phyloP scores from a whole-genome alignment of 352 stramenopile species.

The Globisporangium irregulare region DNA sequence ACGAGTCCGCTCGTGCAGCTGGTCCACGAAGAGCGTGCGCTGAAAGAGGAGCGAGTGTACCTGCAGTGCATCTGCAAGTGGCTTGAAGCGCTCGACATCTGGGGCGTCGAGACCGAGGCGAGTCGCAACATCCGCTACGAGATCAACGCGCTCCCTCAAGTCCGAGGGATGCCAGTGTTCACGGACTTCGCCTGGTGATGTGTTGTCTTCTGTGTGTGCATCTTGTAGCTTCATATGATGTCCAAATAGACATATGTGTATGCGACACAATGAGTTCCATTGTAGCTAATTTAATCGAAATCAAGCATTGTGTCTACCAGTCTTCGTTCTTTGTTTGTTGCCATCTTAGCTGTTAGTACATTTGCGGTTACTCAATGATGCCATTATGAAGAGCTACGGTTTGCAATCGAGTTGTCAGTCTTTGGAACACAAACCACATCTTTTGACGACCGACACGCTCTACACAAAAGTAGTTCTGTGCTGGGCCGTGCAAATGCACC shows the following conservation, averaged over 20 bases:
- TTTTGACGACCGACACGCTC: neutral
- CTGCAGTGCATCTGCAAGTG: slow-evolving; percentile 8
- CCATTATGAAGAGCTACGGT: neutral
- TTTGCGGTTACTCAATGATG: neutral
- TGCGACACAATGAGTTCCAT: too few species aligned
- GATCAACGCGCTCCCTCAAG: slow-evolving; percentile 15
- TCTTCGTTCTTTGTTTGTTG: too few species aligned
- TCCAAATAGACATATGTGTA: neutral
- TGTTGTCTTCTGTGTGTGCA: neutral
- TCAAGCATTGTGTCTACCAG: too few species aligned
- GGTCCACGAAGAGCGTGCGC: slow-evolving; percentile 10
- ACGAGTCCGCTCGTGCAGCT: neutral
- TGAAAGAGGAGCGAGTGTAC: slow-evolving; percentile 10
- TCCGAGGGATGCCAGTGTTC: slow-evolving; percentile 4
- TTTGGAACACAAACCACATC: neutral
- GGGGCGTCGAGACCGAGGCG: slow-evolving; percentile 14
- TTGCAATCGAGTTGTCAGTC: neutral
- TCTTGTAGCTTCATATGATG: neutral
- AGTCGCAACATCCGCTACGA: slow-evolving; percentile 12
- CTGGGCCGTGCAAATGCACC: neutral
- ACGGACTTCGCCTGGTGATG: slow-evolving; percentile 3
- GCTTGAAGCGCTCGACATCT: slow-evolving; percentile 15
- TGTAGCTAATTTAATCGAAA: too few species aligned
- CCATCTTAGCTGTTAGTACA: neutral
- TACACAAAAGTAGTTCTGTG: neutral